Percentiles rank a stretch among this genome's conserved stretches.
Evolutionary conservation across 176 grass and related monocot species (phyloP).

Genomic region (Aegilops bicornis): DNA sequence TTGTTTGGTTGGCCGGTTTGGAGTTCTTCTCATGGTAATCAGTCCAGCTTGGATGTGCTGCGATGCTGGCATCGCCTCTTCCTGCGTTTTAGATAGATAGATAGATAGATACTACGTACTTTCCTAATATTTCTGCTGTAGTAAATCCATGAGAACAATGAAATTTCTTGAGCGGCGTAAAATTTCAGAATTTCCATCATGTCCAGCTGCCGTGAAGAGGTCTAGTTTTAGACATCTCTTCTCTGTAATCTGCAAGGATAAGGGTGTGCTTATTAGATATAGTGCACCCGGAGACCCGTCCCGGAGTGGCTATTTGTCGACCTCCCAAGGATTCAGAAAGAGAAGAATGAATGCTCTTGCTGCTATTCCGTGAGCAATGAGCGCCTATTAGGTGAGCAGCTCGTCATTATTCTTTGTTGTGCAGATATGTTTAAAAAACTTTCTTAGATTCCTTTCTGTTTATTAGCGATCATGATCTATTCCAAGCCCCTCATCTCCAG

Average conservation of each 20-base stretch:
- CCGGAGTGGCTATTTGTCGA: background rate
- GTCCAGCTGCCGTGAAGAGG: background rate
- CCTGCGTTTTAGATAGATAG: too few relatives aligned
- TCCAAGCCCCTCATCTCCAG: background rate
- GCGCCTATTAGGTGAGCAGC: background rate
- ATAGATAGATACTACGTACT: too few relatives aligned
- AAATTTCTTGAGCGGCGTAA: background rate
- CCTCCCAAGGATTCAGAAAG: background rate
- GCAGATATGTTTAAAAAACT: background rate
- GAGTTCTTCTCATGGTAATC: background rate
- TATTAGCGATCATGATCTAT: background rate
- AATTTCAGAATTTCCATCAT: too few relatives aligned
- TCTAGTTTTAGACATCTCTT: background rate
- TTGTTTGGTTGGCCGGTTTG: background rate
- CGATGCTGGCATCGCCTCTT: background rate
- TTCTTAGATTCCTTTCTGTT: background rate
- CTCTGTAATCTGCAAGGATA: background rate
- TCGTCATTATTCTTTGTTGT: background rate
- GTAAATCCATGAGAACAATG: background rate
- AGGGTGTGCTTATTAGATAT: background rate
- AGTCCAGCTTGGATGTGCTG: background rate
- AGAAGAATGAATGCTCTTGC: background rate
- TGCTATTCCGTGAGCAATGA: background rate
- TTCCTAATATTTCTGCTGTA: background rate
- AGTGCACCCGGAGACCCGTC: background rate